Conservation (phyloP, 495 filamentous ascomycete species). For the Penicillium pulvis region DNA sequence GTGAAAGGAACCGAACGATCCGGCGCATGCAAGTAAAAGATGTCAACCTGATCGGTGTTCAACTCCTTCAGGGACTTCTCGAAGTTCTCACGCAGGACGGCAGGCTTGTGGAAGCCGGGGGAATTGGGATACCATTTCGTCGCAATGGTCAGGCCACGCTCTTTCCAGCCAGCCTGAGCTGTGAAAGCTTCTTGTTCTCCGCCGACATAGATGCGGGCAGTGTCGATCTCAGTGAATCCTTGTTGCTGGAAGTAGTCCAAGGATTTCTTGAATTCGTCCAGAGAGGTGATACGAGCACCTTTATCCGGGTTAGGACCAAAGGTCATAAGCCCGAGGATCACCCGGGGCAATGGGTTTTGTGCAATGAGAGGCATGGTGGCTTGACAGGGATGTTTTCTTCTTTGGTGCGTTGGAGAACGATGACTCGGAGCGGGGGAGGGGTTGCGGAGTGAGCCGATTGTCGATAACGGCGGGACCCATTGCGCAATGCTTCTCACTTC, state of each 20-base stretch:
- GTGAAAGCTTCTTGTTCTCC: conserved; percentile 84
- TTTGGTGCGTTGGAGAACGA: background rate
- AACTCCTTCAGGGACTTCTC: conserved; percentile 70
- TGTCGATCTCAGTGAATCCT: conserved; percentile 80
- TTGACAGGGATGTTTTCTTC: background rate
- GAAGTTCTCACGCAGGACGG: conserved; percentile 61
- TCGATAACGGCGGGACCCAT: background rate
- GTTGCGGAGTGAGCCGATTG: conserved; percentile 3
- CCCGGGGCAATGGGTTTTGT: conserved; percentile 49
- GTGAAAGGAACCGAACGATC: conserved; percentile 78
- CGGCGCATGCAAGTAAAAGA: conserved; percentile 86
- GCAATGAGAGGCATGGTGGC: conserved; percentile 57
- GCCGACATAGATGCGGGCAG: conserved; percentile 72
- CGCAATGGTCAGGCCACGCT: conserved; percentile 78
- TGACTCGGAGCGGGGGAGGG: conserved; percentile 16
- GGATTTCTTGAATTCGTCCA: conserved; percentile 63
- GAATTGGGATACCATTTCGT: conserved; percentile 76
- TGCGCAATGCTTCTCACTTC: conserved; percentile 3
- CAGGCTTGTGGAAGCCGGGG: conserved; percentile 60
- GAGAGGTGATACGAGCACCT: conserved; percentile 70
- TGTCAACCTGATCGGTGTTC: conserved; percentile 76
- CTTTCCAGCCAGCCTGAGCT: conserved; percentile 72
- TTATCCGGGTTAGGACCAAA: conserved; percentile 53
- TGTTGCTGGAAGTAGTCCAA: conserved; percentile 71
- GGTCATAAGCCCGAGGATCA: conserved; percentile 65